Percentiles rank a stretch among this genome's conserved stretches.
Evolutionary conservation across 1,139 yeast genomes (phyloP).

Genomic region (Saccharomyces pastorianus): DNA sequence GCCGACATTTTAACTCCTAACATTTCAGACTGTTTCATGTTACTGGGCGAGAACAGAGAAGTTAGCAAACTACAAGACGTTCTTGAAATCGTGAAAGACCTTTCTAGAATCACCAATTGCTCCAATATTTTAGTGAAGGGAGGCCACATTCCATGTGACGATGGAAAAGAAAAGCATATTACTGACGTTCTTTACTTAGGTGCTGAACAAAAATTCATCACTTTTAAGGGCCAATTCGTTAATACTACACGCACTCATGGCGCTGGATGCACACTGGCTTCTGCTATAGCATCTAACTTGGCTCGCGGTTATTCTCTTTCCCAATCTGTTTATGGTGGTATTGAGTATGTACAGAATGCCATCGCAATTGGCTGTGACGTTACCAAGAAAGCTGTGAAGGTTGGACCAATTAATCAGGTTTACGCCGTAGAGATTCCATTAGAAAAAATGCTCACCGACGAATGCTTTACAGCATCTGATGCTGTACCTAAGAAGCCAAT

Average conservation of each 20-base stretch:
- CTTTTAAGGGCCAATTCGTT: slow-evolving; percentile 45
- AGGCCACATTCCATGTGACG: slow-evolving; percentile 60
- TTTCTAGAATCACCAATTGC: slow-evolving; percentile 40
- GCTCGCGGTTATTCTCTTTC: slow-evolving; percentile 45
- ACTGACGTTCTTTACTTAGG: slow-evolving; percentile 58
- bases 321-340: slow-evolving; percentile 47
- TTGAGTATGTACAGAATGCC: slow-evolving; percentile 61
- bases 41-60: slow-evolving; percentile 20
- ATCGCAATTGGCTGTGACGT: slow-evolving; percentile 45
- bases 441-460: slow-evolving; percentile 27
- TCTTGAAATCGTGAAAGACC: slow-evolving; percentile 36
- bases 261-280: slow-evolving; percentile 83
- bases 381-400: slow-evolving; percentile 33
- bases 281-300: slow-evolving; percentile 70
- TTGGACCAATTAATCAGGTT: slow-evolving; percentile 66
- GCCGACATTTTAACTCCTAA: slow-evolving; percentile 73
- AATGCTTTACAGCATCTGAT: slow-evolving; percentile 24
- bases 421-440: slow-evolving; percentile 34
- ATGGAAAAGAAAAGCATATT: slow-evolving; percentile 30
- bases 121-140: slow-evolving; percentile 66
- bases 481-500: slow-evolving; percentile 22
- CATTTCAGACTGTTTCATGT: slow-evolving; percentile 50
- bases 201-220: slow-evolving; percentile 32
- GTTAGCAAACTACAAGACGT: slow-evolving; percentile 34
- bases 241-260: slow-evolving; percentile 66